These are phyloP conservation scores for Xylaria nigripes DNA, from an alignment of 495 filamentous ascomycete genomes.

Conservation along the genomic window DNA sequence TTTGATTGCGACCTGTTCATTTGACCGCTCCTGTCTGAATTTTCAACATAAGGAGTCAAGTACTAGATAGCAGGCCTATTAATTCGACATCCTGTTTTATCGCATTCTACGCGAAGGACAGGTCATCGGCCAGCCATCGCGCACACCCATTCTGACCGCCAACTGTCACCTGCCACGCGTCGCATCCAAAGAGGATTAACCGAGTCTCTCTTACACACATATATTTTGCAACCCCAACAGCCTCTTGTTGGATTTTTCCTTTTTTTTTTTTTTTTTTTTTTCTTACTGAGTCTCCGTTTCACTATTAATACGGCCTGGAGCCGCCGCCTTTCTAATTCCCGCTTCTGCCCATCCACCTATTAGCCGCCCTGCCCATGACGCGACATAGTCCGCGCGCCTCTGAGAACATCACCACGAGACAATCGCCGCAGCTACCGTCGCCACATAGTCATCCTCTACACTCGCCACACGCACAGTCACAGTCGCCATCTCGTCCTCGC, in stretches of 20 bases:
- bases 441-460: constrained; percentile 15
- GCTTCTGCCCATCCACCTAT: background rate
- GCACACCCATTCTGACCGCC: background rate
- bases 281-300: no score
- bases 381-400: constrained; percentile 23
- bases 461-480: constrained; percentile 17
- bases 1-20: no score
- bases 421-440: constrained; percentile 11
- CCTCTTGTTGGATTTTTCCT: no score
- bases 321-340: background rate
- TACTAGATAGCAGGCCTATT: no score
- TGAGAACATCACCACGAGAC: constrained; percentile 21
- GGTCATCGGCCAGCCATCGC: background rate
- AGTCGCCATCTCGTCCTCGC: constrained; percentile 1
- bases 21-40: no score
- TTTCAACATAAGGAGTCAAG: no score
- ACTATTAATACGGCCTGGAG: background rate
- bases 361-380: constrained; percentile 18
- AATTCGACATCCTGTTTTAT: no score
- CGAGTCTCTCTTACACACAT: no score
- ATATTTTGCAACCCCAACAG: no score
- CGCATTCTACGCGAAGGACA: background rate
- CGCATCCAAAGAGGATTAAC: background rate
- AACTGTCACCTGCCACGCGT: constrained; percentile 12
- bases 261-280: no score